Percentiles rank a stretch among this genome's conserved stretches.
phyloP scores from a whole-genome alignment of 2,329 filamentous ascomycete species.

The Tolypocladium sp. region DNA sequence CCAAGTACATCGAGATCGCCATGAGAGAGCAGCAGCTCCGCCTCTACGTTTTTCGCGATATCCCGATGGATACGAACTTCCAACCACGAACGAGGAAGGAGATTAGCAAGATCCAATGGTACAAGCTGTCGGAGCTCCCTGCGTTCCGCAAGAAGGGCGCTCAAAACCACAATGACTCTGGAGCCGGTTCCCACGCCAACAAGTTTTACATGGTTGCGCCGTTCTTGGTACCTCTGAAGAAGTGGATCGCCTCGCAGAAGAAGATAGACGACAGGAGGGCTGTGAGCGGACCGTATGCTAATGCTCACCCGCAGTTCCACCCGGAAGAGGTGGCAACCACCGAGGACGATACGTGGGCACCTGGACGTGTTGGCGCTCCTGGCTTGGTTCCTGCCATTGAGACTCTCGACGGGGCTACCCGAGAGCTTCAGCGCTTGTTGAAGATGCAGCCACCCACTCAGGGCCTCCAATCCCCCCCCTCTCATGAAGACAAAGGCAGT shows the following conservation, averaged over 20 bases:
- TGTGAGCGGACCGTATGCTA: conserved; percentile 28
- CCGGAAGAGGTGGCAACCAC: conserved; percentile 50
- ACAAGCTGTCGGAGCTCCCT: conserved; percentile 79
- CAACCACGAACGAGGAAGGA: conserved; percentile 90
- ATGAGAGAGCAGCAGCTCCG: conserved; percentile 91
- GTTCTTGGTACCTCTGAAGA: conserved; percentile 76
- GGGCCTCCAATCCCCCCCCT: conserved; percentile 27
- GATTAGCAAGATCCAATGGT: conserved; percentile 96
- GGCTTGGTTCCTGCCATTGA: conserved; percentile 30
- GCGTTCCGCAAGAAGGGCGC: conserved; percentile 64
- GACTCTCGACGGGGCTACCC: conserved; percentile 40
- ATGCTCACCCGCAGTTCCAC: conserved; percentile 26
- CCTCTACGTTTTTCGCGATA: conserved; percentile 82
- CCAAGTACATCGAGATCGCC: conserved; percentile 78
- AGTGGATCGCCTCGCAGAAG: conserved; percentile 82
- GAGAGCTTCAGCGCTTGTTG: conserved; percentile 44
- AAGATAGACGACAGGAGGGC: conserved; percentile 53
- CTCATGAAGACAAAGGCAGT: conserved; percentile 35
- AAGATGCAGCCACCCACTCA: conserved; percentile 46
- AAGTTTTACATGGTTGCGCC: conserved; percentile 99
- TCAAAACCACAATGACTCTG: conserved; percentile 47
- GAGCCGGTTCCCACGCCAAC: conserved; percentile 54
- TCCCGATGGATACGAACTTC: conserved; percentile 81
- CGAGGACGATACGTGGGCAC: conserved; percentile 49
- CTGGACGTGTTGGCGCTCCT: conserved; percentile 24